These are phyloP conservation scores for Tetrahymena malaccensis DNA, from an alignment of 73 alveolate species.

Conservation along the genomic window DNA sequence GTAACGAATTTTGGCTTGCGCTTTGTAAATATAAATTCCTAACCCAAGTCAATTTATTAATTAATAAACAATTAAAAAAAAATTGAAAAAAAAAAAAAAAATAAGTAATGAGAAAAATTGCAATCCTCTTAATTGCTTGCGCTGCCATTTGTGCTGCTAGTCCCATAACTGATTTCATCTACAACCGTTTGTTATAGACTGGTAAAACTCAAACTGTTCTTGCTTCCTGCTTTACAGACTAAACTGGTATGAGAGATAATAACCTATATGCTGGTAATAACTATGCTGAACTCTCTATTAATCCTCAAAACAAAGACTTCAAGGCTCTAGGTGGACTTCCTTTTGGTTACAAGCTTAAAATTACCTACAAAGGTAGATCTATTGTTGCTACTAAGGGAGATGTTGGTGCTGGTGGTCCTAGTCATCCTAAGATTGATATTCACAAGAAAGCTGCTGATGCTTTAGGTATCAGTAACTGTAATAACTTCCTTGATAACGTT, in stretches of 20 bases:
- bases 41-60: not conserved
- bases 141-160: not conserved
- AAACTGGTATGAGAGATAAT: slow-evolving; percentile 43
- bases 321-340: slow-evolving; percentile 58
- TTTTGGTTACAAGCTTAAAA: slow-evolving; percentile 37
- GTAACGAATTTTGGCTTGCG: not conserved
- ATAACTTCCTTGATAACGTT: slow-evolving; percentile 30
- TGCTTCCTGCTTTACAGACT: slow-evolving; percentile 41
- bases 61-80: not conserved
- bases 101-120: not conserved
- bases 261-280: slow-evolving; percentile 49
- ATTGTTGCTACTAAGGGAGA: slow-evolving; percentile 58
- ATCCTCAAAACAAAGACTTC: slow-evolving; percentile 30
- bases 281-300: slow-evolving; percentile 56
- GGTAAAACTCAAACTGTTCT: slow-evolving; percentile 30
- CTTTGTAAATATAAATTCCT: not conserved
- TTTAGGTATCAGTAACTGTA: slow-evolving; percentile 45
- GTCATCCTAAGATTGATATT: slow-evolving; percentile 56
- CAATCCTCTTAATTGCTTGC: not conserved
- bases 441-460: slow-evolving; percentile 49
- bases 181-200: not conserved
- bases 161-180: not conserved
- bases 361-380: slow-evolving; percentile 50
- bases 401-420: slow-evolving; percentile 69
- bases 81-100: not conserved